Percentiles rank a stretch among this genome's conserved stretches.
phyloP scores from a whole-genome alignment of 495 filamentous ascomycete genomes.

The Xylaria sp. region DNA sequence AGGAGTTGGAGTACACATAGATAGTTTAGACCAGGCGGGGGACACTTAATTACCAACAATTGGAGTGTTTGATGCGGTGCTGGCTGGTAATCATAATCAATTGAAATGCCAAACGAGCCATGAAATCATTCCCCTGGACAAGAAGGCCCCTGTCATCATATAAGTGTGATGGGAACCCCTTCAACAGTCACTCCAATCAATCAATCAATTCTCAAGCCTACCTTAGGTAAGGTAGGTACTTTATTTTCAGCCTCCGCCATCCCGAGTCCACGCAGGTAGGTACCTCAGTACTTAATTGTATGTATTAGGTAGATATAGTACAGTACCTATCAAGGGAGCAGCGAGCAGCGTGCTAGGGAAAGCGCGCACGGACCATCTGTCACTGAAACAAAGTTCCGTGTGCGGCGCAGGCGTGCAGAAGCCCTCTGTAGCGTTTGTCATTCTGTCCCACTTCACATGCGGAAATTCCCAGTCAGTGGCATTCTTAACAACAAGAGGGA shows the following conservation, averaged over 20 bases:
- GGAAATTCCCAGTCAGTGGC: constrained; percentile 12
- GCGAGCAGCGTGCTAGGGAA: background rate
- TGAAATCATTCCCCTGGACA: background rate
- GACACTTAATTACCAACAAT: background rate
- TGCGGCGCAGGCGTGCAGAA: background rate
- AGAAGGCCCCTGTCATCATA: background rate
- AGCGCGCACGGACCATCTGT: constrained; percentile 5
- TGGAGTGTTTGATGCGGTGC: background rate
- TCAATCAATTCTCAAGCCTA: background rate
- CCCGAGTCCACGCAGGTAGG: background rate
- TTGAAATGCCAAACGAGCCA: background rate
- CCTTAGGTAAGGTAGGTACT: too few species aligned
- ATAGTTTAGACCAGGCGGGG: background rate
- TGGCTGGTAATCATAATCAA: background rate
- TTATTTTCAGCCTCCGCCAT: background rate
- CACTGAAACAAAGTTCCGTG: constrained; percentile 8
- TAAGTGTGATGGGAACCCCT: background rate
- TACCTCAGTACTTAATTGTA: background rate
- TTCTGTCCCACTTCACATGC: constrained; percentile 23
- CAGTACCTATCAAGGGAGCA: too few species aligned
- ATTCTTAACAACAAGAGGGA: constrained; percentile 19
- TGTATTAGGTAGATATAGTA: too few species aligned
- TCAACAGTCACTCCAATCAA: background rate
- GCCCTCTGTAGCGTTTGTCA: background rate
- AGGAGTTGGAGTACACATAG: background rate